Evolutionary conservation across 345 rosid species (phyloP).

Genomic region (Lepidium sativum): DNA sequence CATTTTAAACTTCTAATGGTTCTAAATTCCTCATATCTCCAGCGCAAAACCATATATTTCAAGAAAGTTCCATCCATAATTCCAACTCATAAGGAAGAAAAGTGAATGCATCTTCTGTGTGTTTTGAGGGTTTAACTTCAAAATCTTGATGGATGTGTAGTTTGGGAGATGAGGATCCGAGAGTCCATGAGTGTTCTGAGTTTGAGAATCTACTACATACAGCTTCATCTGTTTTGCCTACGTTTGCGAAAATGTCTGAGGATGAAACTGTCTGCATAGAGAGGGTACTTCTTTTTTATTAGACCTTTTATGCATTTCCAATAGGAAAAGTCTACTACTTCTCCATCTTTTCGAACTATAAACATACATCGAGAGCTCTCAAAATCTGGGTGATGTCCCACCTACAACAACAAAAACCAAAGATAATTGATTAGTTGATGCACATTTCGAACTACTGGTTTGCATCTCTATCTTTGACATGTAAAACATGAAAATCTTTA

Average conservation of each 20-base stretch:
- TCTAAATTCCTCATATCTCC: constrained; percentile 8
- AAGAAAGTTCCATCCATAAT: constrained; percentile 2
- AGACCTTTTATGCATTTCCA: constrained; percentile 97
- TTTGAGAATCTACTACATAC: constrained; percentile 16
- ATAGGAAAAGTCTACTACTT: constrained; percentile 75
- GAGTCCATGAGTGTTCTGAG: not conserved
- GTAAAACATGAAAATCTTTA: not conserved
- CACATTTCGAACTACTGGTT: not conserved
- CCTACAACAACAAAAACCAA: constrained; percentile 32
- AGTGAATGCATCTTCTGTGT: constrained; percentile 6
- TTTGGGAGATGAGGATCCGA: not conserved
- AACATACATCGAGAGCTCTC: constrained; percentile 74
- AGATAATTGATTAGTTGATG: not conserved
- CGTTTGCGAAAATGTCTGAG: constrained; percentile 72
- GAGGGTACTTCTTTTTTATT: constrained; percentile 82
- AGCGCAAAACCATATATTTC: not conserved
- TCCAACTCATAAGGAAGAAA: constrained; percentile 11
- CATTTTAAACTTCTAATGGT: not conserved
- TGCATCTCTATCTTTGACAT: not conserved
- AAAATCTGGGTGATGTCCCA: constrained; percentile 82
- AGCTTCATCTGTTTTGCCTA: constrained; percentile 39
- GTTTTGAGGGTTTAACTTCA: constrained; percentile 13
- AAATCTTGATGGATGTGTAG: constrained; percentile 14
- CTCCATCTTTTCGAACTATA: constrained; percentile 75
- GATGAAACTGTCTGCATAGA: constrained; percentile 85